Percentiles rank a stretch among this genome's conserved stretches.
Conservation (phyloP, 192 early-diverging fungal genomes). For the Coemansia umbellata region DNA sequence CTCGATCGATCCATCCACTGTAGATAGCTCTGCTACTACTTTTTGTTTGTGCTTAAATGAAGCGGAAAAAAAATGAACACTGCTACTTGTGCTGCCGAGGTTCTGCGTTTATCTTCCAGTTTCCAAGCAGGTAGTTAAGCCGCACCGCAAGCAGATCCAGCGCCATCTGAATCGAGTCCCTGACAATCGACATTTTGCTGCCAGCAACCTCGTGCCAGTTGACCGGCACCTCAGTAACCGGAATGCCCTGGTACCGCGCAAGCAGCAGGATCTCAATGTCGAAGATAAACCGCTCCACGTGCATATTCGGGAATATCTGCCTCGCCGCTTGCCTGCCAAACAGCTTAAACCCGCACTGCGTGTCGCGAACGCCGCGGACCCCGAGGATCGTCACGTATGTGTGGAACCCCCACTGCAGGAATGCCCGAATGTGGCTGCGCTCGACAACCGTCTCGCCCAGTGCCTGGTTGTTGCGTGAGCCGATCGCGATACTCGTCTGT, state of each 20-base stretch:
- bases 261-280: slow-evolving; percentile 93
- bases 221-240: slow-evolving; percentile 85
- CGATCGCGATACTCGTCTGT: slow-evolving; percentile 66
- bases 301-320: slow-evolving; percentile 83
- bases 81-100: no score
- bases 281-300: slow-evolving; percentile 97
- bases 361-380: slow-evolving; percentile 84
- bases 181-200: slow-evolving; percentile 83
- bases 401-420: slow-evolving; percentile 95
- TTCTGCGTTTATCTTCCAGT: slow-evolving; percentile 67
- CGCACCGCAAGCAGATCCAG: slow-evolving; percentile 83
- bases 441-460: slow-evolving; percentile 51
- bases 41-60: no score
- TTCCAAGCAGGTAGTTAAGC: slow-evolving; percentile 75
- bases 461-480: slow-evolving; percentile 91
- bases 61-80: no score
- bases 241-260: slow-evolving; percentile 65
- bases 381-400: slow-evolving; percentile 82
- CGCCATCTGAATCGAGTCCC: slow-evolving; percentile 88
- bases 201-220: slow-evolving; percentile 97
- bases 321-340: slow-evolving; percentile 75
- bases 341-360: slow-evolving; percentile 98
- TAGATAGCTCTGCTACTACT: no score
- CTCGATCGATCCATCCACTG: no score
- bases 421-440: slow-evolving; percentile 87